Evolutionary conservation across 2,329 filamentous ascomycete genomes (phyloP).

Genomic region (Periconia digitata): DNA sequence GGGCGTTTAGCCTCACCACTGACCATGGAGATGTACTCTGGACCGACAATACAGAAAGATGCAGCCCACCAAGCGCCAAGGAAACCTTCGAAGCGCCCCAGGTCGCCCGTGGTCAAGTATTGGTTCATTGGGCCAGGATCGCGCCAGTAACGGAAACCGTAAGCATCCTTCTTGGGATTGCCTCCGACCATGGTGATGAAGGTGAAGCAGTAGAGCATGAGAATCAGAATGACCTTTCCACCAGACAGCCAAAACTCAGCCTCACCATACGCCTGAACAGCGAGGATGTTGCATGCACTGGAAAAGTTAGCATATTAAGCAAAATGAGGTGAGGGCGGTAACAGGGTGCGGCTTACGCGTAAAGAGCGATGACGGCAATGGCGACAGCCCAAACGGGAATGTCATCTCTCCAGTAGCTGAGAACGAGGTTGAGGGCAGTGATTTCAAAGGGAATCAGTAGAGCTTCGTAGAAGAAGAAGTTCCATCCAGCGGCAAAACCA

Average conservation of each 20-base stretch:
- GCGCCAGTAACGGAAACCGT: constrained; percentile 51
- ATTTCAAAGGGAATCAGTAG: constrained; percentile 57
- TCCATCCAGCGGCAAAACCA: constrained; percentile 61
- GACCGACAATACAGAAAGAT: constrained; percentile 51
- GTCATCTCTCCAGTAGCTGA: constrained; percentile 49
- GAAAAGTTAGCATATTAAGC: constrained; percentile 13
- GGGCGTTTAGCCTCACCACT: constrained; percentile 51
- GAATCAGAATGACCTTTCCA: constrained; percentile 50
- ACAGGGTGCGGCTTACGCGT: constrained; percentile 40
- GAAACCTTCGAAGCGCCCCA: constrained; percentile 41
- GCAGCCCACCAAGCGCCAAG: constrained; percentile 45
- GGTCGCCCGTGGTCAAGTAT: constrained; percentile 23
- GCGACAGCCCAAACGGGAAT: constrained; percentile 46
- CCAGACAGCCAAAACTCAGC: constrained; percentile 49
- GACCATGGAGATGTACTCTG: constrained; percentile 54
- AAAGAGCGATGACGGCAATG: constrained; percentile 45
- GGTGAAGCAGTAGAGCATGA: constrained; percentile 50
- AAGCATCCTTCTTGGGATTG: constrained; percentile 45
- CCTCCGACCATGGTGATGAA: constrained; percentile 50
- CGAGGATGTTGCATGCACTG: constrained; percentile 51
- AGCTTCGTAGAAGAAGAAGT: constrained; percentile 56
- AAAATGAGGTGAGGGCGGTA: not conserved
- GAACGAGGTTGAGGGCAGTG: constrained; percentile 45
- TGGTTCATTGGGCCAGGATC: constrained; percentile 38
- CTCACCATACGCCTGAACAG: constrained; percentile 50